These are phyloP conservation scores for Acanthamoeba castellanii DNA, from an alignment of 208 protist species.

Conservation along the genomic window DNA sequence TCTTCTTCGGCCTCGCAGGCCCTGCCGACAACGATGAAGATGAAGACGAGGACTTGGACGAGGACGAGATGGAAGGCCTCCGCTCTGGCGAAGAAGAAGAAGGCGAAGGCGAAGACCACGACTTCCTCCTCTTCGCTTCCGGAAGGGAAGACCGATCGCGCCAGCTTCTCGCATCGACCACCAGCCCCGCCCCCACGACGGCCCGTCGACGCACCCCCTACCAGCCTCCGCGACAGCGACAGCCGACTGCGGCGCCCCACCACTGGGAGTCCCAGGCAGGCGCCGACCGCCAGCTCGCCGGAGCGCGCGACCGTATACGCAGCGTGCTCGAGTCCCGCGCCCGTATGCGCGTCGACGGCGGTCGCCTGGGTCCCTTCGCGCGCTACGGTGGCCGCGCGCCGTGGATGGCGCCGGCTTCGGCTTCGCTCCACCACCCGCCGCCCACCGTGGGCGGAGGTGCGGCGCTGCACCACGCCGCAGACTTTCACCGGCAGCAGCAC, in stretches of 20 bases:
- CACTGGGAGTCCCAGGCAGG: neutral
- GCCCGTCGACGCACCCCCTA: neutral
- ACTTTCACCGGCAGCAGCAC: conserved; percentile 2
- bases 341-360: neutral
- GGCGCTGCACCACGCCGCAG: neutral
- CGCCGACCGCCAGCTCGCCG: neutral
- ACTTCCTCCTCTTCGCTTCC: neutral
- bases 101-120: neutral
- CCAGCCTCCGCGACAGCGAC: no score
- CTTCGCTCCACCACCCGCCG: no score
- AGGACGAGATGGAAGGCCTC: neutral
- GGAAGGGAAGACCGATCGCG: no score
- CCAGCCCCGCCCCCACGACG: no score
- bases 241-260: no score
- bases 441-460: no score
- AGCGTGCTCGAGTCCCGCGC: neutral
- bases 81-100: neutral
- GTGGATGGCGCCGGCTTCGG: neutral
- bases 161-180: no score
- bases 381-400: neutral
- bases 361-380: neutral
- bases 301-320: neutral
- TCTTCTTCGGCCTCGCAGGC: neutral
- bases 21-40: neutral
- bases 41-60: neutral